Conservation (phyloP, 225 moss, liverwort and hornwort species). For the Polytrichum formosum region DNA sequence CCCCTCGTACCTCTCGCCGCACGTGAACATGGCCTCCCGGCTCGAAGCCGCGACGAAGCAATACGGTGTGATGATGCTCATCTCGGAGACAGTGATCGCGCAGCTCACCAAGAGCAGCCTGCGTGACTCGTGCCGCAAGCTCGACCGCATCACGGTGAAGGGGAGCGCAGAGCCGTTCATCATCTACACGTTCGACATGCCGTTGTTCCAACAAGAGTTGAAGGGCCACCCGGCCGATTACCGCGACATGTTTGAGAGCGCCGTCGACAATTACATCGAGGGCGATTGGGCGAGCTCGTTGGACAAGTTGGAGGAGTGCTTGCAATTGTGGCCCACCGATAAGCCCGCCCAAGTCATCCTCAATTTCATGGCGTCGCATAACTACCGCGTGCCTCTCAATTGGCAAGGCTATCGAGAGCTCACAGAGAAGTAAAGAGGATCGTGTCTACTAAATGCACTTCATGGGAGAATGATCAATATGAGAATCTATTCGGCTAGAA, state of each 20-base stretch:
- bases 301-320: conserved; percentile 87
- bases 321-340: conserved; percentile 82
- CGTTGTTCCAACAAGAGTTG: conserved; percentile 84
- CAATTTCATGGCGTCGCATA: conserved; percentile 85
- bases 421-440: conserved; percentile 50
- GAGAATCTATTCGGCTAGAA: no score
- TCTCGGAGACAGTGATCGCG: conserved; percentile 90
- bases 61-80: conserved; percentile 88
- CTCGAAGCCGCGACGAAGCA: conserved; percentile 97
- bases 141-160: conserved; percentile 92
- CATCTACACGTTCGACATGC: conserved; percentile 91
- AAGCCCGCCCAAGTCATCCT: conserved; percentile 82
- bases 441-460: no score
- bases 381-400: conserved; percentile 59
- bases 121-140: conserved; percentile 79
- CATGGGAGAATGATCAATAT: no score
- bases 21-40: conserved; percentile 91
- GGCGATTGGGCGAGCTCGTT: conserved; percentile 79
- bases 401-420: conserved; percentile 95
- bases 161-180: conserved; percentile 85
- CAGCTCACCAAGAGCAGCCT: conserved; percentile 89
- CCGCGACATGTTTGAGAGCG: conserved; percentile 76
- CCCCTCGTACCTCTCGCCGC: conserved; percentile 92
- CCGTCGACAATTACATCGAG: conserved; percentile 89
- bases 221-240: conserved; percentile 76